Evolutionary conservation across 1,139 yeast species (phyloP).

Genomic region (Yamadazyma diospyri): DNA sequence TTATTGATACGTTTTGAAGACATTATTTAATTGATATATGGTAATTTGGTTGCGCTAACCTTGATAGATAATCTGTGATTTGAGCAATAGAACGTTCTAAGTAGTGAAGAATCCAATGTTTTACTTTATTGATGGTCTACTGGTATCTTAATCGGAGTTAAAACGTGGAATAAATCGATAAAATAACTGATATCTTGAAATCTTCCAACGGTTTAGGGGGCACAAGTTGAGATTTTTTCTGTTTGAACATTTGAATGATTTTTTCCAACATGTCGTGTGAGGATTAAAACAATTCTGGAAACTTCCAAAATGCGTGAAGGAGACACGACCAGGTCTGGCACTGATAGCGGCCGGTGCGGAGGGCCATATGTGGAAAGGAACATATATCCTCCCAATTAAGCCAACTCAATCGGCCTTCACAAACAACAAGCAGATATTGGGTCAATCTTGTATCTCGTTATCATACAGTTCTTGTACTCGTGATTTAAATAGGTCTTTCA

Average conservation of each 20-base stretch:
- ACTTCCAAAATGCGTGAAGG: conserved; percentile 2
- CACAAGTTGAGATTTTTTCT: neutral
- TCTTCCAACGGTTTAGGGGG: conserved; percentile 2
- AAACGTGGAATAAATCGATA: neutral
- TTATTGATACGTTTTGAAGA: conserved; percentile 93
- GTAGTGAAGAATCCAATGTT: neutral
- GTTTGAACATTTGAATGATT: neutral
- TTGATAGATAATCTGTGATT: no score
- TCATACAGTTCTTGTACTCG: no score
- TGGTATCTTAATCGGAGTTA: neutral
- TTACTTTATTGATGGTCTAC: neutral
- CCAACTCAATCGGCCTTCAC: no score
- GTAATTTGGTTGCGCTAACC: no score
- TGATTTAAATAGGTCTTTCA: no score
- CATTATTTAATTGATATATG: conserved; percentile 36
- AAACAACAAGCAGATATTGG: no score
- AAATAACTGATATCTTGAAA: neutral
- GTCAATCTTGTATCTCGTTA: no score
- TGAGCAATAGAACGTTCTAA: no score
- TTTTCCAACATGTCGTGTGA: conserved; percentile 3
- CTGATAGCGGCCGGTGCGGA: no score
- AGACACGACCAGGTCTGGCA: no score
- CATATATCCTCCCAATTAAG: no score
- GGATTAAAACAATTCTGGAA: conserved; percentile 4
- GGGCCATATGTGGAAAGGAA: no score